Evolutionary conservation across 1,139 yeast species (phyloP).

Genomic region (Candida sp.): DNA sequence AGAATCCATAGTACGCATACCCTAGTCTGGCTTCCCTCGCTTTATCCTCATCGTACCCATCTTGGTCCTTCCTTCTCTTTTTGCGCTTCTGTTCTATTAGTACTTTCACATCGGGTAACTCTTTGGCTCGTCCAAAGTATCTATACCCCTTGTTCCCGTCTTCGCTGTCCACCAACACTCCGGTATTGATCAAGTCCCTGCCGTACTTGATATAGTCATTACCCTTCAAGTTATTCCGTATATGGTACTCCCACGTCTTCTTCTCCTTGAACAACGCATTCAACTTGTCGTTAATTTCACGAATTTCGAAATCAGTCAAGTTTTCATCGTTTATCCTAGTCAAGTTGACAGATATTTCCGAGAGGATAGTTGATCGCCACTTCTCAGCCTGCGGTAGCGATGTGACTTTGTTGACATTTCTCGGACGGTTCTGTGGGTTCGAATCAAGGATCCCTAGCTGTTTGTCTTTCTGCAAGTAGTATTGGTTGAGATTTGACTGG

Average conservation of each 20-base stretch:
- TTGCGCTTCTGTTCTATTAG: conserved; percentile 38
- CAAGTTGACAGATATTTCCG: conserved; percentile 66
- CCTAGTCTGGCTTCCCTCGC: conserved; percentile 19
- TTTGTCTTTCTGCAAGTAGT: conserved; percentile 60
- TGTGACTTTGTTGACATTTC: conserved; percentile 56
- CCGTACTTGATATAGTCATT: conserved; percentile 54
- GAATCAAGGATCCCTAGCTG: conserved; percentile 65
- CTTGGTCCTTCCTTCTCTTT: conserved; percentile 16
- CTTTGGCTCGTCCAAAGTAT: conserved; percentile 86
- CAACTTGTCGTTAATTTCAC: conserved; percentile 79
- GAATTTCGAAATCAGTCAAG: conserved; percentile 60
- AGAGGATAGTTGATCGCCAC: conserved; percentile 69
- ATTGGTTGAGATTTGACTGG: conserved; percentile 69
- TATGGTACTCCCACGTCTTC: conserved; percentile 78
- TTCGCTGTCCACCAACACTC: conserved; percentile 21
- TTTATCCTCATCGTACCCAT: conserved; percentile 21
- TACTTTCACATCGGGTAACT: conserved; percentile 74
- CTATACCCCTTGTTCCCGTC: conserved; percentile 56
- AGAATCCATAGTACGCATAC: conserved; percentile 50
- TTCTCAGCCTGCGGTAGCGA: conserved; percentile 72
- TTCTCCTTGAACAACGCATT: conserved; percentile 73
- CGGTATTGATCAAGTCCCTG: conserved; percentile 27
- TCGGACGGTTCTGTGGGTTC: conserved; percentile 65
- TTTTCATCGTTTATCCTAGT: conserved; percentile 68
- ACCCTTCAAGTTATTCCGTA: conserved; percentile 66